Base-by-base conservation (phyloP, 306 rosid genomes). In the Crotalaria pallida region DNA sequence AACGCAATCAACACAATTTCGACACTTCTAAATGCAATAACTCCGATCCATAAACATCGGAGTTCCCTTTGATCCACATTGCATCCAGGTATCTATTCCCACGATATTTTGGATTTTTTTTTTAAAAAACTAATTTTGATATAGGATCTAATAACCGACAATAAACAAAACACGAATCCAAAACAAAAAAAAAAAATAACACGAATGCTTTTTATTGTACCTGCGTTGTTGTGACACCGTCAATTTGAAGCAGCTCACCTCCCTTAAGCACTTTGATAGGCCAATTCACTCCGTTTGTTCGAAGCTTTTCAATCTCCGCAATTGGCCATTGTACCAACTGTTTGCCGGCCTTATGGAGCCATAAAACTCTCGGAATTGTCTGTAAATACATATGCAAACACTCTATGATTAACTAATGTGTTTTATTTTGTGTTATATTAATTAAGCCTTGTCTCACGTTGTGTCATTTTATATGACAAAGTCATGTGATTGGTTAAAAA, bases 261-360 rank as follows among this genome's bases (percentile, higher is more conserved):
- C 77, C 81, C 48, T 73, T 86, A 4, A 92, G 82, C 16, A 36
- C 51, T 48, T 55, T 84, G 55, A 71, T 69, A 5, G 75, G 64
- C 69, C 67, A 75, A 2, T 45, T 78, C 7, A 85, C 80, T 50
- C 53, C 59, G 8, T 87, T 78, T 38, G 15, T 33, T 1, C 86
- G 79, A 5, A 90, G 81, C 53, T 82, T 81, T 56, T 92, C 85
- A 72, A 92, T 75, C 74, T 92, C 96, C 5, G 19, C 44, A 6
- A 90, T 75, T 0, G 96, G 98, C 96, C 96, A 92, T 61, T 92
- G 96, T 3, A 88, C 67, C 44, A 90, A 29, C 34, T 88, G 93
- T 41, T 88, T 90, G 27, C 93, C 88, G 0, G 91, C 82, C 31
- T 80, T 77, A 29, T 84, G 80, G 3, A 92, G 79, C 96, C 88